Conservation (phyloP, 192 early-diverging fungal species). For the Backusella australiensis region DNA sequence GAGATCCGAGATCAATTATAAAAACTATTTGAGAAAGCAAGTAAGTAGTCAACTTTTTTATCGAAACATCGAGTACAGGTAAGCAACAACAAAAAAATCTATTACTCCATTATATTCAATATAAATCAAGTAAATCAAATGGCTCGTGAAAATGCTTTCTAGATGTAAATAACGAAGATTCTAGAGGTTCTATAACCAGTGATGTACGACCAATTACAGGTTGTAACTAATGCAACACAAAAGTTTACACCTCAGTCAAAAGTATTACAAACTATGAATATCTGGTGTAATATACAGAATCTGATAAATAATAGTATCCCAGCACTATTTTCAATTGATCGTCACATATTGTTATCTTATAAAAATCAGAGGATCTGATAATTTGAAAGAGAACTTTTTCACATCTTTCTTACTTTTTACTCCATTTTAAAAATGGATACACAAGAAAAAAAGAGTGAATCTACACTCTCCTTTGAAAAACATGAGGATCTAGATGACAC, state of each 20-base stretch:
- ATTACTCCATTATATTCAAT: neutral
- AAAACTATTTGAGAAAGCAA: neutral
- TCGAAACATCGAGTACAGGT: neutral
- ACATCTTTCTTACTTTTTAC: neutral
- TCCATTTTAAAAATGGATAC: neutral
- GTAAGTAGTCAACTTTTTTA: neutral
- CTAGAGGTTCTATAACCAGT: neutral
- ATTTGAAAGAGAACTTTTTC: neutral
- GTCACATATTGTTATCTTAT: neutral
- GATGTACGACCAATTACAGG: neutral
- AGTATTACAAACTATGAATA: neutral
- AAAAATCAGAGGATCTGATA: conserved; percentile 8
- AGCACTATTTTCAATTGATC: neutral
- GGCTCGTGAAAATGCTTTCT: neutral
- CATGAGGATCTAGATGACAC: neutral
- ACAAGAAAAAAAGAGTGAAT: neutral
- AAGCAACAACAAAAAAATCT: neutral
- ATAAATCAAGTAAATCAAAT: neutral
- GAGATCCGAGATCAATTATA: neutral
- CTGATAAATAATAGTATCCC: neutral
- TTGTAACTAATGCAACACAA: neutral
- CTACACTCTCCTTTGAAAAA: neutral
- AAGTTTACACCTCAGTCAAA: neutral
- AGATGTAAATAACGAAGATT: neutral
- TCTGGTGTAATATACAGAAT: neutral